Evolutionary conservation across 169 alveolate genomes (phyloP).

Genomic region (Eimeria acervulina): DNA sequence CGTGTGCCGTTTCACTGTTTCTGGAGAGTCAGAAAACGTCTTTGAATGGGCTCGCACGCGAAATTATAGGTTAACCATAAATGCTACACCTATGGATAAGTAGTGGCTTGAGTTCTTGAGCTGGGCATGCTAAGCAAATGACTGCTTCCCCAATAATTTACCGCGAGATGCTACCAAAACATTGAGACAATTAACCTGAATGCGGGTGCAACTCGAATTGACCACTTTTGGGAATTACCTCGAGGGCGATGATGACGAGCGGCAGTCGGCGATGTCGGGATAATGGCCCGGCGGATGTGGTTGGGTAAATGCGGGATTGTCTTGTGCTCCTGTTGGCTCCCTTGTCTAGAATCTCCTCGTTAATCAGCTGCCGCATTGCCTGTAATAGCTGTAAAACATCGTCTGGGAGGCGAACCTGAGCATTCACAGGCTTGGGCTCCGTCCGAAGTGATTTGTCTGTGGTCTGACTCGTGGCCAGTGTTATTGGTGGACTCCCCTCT

Average conservation of each 20-base stretch:
- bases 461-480: not conserved
- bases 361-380: slow-evolving; percentile 38
- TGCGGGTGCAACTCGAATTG: not conserved
- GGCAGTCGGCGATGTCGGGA: slow-evolving; percentile 36
- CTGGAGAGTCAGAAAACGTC: not conserved
- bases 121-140: not conserved
- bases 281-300: not conserved
- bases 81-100: not conserved
- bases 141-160: not conserved
- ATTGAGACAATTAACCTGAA: not conserved
- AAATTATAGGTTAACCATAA: not conserved
- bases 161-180: not conserved
- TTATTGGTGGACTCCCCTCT: not conserved
- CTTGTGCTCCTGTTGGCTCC: not conserved
- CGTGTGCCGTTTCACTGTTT: not conserved
- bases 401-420: slow-evolving; percentile 33
- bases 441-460: not conserved
- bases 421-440: not conserved
- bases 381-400: slow-evolving; percentile 17
- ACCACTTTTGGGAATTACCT: not conserved
- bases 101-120: not conserved
- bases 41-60: not conserved
- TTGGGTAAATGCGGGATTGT: slow-evolving; percentile 14
- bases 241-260: not conserved
- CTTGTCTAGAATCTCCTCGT: not conserved